A percentile compares a stretch with the other conserved stretches of the same genome.
These are phyloP conservation scores for Yamadazyma dendronema DNA, from an alignment of 1,139 yeast species.

Conservation along the genomic window DNA sequence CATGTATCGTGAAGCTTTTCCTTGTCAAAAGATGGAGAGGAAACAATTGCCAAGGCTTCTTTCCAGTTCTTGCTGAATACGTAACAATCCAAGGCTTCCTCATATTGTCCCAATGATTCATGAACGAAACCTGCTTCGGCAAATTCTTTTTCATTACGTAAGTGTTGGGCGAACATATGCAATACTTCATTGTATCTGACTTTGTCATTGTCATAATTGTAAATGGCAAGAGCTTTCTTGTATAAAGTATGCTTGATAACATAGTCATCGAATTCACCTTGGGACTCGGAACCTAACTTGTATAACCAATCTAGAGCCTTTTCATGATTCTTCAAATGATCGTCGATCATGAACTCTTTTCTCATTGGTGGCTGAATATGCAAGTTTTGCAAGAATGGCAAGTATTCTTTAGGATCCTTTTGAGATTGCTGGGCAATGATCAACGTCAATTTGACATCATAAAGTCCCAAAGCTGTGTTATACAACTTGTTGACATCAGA, in stretches of 20 bases:
- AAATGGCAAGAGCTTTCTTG: conserved; percentile 62
- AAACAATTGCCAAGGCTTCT: conserved; percentile 70
- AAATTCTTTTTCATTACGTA: conserved; percentile 55
- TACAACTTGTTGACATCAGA: conserved; percentile 86
- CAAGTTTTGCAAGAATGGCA: conserved; percentile 84
- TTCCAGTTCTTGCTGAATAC: conserved; percentile 75
- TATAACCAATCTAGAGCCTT: conserved; percentile 70
- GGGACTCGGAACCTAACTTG: conserved; percentile 47
- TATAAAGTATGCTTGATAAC: conserved; percentile 74
- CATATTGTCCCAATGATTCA: conserved; percentile 61
- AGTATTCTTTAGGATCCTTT: conserved; percentile 94
- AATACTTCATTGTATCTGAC: conserved; percentile 54
- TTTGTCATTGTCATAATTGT: conserved; percentile 50
- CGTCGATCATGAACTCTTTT: conserved; percentile 76
- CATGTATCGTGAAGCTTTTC: conserved; percentile 45
- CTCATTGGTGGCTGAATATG: conserved; percentile 67
- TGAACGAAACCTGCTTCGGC: conserved; percentile 74
- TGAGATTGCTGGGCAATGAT: conserved; percentile 93
- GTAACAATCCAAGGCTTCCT: conserved; percentile 68
- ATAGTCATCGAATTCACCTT: conserved; percentile 65
- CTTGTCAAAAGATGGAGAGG: conserved; percentile 32
- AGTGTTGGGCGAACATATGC: conserved; percentile 58
- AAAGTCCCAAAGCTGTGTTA: conserved; percentile 75
- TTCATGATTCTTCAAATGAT: conserved; percentile 62
- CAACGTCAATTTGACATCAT: conserved; percentile 78